Conservation (phyloP, 257 asterid species). For the Parsonsia alboflavescens region DNA sequence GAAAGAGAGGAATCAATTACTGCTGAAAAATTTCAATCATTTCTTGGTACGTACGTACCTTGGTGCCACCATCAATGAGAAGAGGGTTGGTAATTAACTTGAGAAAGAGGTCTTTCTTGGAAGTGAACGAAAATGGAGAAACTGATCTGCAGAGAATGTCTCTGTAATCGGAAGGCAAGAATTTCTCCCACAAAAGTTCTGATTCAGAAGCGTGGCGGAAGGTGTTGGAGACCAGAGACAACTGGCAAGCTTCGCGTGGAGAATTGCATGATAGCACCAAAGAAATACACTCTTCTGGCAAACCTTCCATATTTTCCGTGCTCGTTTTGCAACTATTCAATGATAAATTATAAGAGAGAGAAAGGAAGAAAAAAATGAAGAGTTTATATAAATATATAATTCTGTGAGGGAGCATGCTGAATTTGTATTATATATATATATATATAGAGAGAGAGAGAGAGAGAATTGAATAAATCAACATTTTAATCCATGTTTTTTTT, state of each 20-base stretch:
- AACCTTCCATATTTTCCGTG: constrained; percentile 1
- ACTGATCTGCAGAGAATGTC: constrained; percentile 40
- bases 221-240: constrained; percentile 31
- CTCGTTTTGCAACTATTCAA: neutral
- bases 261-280: constrained; percentile 42
- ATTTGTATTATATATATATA: too few relatives aligned
- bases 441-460: too few relatives aligned
- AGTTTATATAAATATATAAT: neutral
- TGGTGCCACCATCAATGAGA: constrained; percentile 60
- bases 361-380: neutral
- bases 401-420: too few relatives aligned
- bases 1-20: too few relatives aligned
- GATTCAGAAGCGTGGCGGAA: constrained; percentile 47
- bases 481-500: too few relatives aligned
- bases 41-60: constrained; percentile 31
- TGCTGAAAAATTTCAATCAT: too few relatives aligned
- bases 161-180: constrained; percentile 52
- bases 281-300: constrained; percentile 62
- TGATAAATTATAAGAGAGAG: neutral
- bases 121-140: constrained; percentile 32
- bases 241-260: constrained; percentile 46
- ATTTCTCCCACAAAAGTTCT: constrained; percentile 52
- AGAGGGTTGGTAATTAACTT: constrained; percentile 43
- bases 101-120: constrained; percentile 55
- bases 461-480: too few relatives aligned